These are phyloP conservation scores for Vigna angularis DNA, from an alignment of 306 rosid genomes.

Conservation along the genomic window DNA sequence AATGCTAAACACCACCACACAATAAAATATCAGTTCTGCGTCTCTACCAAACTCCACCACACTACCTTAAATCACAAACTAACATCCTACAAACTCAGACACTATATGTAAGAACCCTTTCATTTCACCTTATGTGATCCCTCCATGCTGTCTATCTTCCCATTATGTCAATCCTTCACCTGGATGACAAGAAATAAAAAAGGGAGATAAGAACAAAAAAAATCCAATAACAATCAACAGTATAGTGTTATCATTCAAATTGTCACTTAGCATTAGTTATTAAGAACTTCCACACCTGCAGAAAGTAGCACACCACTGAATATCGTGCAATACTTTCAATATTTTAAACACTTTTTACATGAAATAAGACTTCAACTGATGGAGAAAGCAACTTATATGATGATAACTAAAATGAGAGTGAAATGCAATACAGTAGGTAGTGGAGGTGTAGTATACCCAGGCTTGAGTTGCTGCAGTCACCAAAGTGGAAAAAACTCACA, in stretches of 20 bases:
- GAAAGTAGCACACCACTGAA: slow-evolving; percentile 97
- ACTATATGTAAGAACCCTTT: too few species aligned
- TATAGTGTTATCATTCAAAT: slow-evolving; percentile 16
- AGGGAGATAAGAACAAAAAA: slow-evolving; percentile 38
- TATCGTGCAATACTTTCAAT: slow-evolving; percentile 99
- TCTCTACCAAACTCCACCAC: too few species aligned
- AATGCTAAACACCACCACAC: too few species aligned
- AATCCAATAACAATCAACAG: slow-evolving; percentile 36
- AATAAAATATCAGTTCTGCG: too few species aligned
- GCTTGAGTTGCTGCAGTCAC: too few species aligned
- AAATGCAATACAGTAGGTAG: slow-evolving; percentile 3
- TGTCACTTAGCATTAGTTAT: slow-evolving; percentile 29
- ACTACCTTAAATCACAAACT: too few species aligned
- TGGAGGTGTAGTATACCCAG: too few species aligned
- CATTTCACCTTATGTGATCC: too few species aligned
- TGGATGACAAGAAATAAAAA: slow-evolving; percentile 44
- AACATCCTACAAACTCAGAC: too few species aligned
- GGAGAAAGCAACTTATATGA: not conserved
- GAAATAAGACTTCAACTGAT: too few species aligned
- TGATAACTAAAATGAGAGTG: slow-evolving; percentile 16
- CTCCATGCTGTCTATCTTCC: slow-evolving; percentile 46
- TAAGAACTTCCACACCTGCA: slow-evolving; percentile 69
- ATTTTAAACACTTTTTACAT: not conserved
- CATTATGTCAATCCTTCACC: slow-evolving; percentile 98
- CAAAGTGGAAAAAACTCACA: too few species aligned